A percentile compares a stretch with the other conserved stretches of the same genome.
phyloP scores from a whole-genome alignment of 176 grass and related monocot species.

The Oryza meyeriana region DNA sequence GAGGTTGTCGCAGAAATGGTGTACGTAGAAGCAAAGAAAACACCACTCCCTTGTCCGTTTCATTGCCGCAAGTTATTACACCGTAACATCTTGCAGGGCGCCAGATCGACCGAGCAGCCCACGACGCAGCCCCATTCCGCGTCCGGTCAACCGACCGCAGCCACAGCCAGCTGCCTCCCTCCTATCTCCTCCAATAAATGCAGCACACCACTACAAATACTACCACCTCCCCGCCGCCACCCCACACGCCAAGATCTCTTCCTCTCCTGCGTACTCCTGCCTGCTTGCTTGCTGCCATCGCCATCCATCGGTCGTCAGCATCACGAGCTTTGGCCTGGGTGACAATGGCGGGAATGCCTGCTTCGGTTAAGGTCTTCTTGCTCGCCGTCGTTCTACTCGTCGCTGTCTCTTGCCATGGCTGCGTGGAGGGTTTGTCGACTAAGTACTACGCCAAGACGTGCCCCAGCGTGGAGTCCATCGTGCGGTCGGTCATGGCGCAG shows the following conservation, averaged over 20 bases:
- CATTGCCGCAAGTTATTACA: too few species aligned
- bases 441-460: constrained; percentile 54
- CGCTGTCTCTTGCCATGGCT: not conserved
- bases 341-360: constrained; percentile 3
- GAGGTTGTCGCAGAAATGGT: too few species aligned
- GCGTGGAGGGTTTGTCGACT: constrained; percentile 20
- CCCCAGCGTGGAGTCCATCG: constrained; percentile 24
- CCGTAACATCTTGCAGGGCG: too few species aligned
- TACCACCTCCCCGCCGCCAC: not conserved
- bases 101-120: not conserved
- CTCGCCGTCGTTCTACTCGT: constrained; percentile 8
- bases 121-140: constrained; percentile 19
- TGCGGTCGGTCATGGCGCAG: constrained; percentile 40
- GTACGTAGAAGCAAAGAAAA: too few species aligned
- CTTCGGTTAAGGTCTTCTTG: not conserved
- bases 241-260: too few species aligned
- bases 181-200: not conserved
- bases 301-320: too few species aligned
- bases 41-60: too few species aligned
- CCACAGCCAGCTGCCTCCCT: not conserved
- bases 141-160: not conserved
- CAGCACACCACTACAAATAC: constrained; percentile 13
- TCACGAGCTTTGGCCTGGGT: too few species aligned
- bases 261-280: too few species aligned
- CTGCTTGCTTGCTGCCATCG: not conserved